Percentiles rank a stretch among this genome's conserved stretches.
Evolutionary conservation across 345 rosid genomes (phyloP).

Genomic region (Gynandropsis gynandra): DNA sequence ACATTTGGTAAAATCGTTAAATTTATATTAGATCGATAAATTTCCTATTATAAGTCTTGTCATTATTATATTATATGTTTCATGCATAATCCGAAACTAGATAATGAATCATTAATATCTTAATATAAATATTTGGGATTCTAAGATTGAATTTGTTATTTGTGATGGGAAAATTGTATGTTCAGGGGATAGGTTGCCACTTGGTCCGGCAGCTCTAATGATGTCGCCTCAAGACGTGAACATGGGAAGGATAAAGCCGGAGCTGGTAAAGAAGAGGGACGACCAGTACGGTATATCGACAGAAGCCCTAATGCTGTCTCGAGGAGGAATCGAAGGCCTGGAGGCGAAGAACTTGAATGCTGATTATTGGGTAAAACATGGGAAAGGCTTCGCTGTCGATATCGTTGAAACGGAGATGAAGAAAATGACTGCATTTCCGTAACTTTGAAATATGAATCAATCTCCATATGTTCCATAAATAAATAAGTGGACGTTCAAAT

Average conservation of each 20-base stretch:
- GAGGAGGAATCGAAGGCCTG: conserved; percentile 41
- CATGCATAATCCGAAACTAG: no score
- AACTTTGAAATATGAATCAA: background rate
- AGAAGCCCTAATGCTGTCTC: conserved; percentile 30
- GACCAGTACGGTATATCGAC: conserved; percentile 40
- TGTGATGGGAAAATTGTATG: no score
- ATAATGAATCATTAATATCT: no score
- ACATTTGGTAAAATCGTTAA: no score
- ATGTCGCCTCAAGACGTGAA: conserved; percentile 67
- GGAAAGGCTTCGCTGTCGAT: conserved; percentile 54
- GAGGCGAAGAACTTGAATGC: conserved; percentile 53
- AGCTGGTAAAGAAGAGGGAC: conserved; percentile 43
- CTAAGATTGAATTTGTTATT: no score
- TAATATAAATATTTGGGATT: no score
- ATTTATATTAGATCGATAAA: no score
- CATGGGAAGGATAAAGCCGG: conserved; percentile 41
- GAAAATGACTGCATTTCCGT: conserved; percentile 38
- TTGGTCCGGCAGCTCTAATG: conserved; percentile 60
- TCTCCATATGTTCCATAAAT: no score
- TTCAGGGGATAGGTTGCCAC: conserved; percentile 38
- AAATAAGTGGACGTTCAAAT: no score
- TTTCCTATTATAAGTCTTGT: no score
- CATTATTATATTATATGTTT: no score
- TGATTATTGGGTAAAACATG: conserved; percentile 67
- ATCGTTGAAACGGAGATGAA: conserved; percentile 39